phyloP scores from a whole-genome alignment of 1,284 basidiomycete species.

The Pholiota adiposa region DNA sequence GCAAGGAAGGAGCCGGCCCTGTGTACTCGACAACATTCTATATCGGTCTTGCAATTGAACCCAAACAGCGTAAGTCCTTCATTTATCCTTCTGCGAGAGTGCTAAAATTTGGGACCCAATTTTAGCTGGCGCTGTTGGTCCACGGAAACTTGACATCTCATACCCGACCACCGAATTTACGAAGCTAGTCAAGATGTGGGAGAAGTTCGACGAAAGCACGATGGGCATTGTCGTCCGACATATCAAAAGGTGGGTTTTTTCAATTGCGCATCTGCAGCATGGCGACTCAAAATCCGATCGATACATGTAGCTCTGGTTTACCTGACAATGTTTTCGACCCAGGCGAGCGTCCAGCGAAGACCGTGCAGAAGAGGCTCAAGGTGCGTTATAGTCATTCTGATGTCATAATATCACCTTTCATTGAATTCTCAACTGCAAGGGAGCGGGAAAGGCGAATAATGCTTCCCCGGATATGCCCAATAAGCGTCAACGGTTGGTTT shows the following conservation, averaged over 20 bases:
- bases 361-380: conserved; percentile 74
- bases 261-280: conserved; percentile 21
- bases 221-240: conserved; percentile 97
- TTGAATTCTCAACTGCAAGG: conserved; percentile 45
- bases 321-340: conserved; percentile 86
- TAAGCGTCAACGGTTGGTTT: conserved; percentile 68
- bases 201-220: conserved; percentile 88
- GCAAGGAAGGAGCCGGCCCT: conserved; percentile 74
- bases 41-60: conserved; percentile 93
- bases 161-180: conserved; percentile 97
- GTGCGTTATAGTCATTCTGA: conserved; percentile 46
- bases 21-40: conserved; percentile 97
- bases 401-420: conserved; percentile 17
- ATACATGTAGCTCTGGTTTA: conserved; percentile 59
- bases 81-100: conserved; percentile 13
- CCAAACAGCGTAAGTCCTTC: conserved; percentile 74
- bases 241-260: conserved; percentile 79
- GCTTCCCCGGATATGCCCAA: conserved; percentile 73
- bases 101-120: background rate
- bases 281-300: background rate
- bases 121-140: conserved; percentile 68
- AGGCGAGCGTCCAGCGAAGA: conserved; percentile 74
- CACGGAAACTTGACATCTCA: conserved; percentile 91
- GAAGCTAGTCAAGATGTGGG: conserved; percentile 96
- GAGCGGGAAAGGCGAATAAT: conserved; percentile 62